These are phyloP conservation scores for Trichoderma sp. DNA, from an alignment of 2,329 filamentous ascomycete genomes.

Conservation along the genomic window DNA sequence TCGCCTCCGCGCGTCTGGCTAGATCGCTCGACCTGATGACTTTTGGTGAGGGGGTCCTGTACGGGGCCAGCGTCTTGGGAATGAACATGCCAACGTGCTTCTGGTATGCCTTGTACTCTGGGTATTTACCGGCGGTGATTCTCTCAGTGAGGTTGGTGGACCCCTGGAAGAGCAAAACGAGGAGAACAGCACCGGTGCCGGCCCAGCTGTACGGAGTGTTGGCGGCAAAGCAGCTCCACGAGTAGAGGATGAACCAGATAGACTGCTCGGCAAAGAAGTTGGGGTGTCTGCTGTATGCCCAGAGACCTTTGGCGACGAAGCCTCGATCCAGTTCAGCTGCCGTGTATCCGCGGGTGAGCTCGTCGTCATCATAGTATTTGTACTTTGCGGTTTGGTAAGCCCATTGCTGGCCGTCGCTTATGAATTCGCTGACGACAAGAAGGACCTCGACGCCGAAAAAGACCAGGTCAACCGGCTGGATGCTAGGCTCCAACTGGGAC, in stretches of 20 bases:
- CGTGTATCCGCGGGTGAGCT: conserved; percentile 66
- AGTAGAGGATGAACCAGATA: conserved; percentile 86
- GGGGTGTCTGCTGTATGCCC: conserved; percentile 86
- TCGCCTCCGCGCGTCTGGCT: conserved; percentile 50
- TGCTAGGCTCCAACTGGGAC: conserved; percentile 61
- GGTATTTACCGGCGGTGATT: conserved; percentile 81
- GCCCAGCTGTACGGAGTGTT: conserved; percentile 79
- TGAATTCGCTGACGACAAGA: conserved; percentile 68
- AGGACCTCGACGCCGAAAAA: conserved; percentile 53
- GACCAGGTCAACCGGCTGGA: conserved; percentile 51
- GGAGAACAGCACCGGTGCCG: conserved; percentile 66
- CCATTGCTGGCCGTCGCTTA: conserved; percentile 95
- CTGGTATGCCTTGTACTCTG: conserved; percentile 86
- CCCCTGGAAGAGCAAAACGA: conserved; percentile 83
- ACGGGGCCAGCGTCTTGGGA: conserved; percentile 58
- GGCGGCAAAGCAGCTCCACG: conserved; percentile 81
- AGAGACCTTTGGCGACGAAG: conserved; percentile 83
- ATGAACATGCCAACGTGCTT: conserved; percentile 81
- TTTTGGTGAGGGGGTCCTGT: conserved; percentile 50
- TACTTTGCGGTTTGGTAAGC: conserved; percentile 82
- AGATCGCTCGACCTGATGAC: conserved; percentile 57
- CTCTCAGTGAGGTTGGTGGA: conserved; percentile 87
- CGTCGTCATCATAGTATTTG: conserved; percentile 72
- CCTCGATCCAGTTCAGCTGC: conserved; percentile 84
- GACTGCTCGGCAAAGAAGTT: conserved; percentile 93